phyloP scores from a whole-genome alignment of 257 asterid genomes.

The Euphrasia confusa region DNA sequence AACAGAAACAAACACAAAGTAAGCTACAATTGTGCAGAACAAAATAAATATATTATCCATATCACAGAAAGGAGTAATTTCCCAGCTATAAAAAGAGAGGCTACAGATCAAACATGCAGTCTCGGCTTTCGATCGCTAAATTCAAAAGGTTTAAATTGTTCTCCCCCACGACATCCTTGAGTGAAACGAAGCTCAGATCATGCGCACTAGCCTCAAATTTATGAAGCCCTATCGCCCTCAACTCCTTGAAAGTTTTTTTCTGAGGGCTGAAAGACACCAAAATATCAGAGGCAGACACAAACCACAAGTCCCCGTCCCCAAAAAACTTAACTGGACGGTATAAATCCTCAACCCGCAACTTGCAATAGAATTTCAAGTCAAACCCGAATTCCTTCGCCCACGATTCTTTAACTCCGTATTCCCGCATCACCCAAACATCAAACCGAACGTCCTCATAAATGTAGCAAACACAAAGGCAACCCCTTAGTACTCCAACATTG shows the following conservation, averaged over 20 bases:
- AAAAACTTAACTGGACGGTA: conserved; percentile 40
- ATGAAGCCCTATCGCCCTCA: conserved; percentile 29
- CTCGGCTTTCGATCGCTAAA: conserved; percentile 1
- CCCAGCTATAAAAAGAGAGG: background rate
- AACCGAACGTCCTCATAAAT: conserved; percentile 33
- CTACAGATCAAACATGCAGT: conserved; percentile 21
- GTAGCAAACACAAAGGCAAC: conserved; percentile 45
- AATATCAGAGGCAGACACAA: conserved; percentile 31
- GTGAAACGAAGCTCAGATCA: conserved; percentile 43
- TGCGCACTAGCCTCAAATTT: conserved; percentile 25
- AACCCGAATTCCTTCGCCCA: conserved; percentile 48
- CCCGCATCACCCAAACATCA: conserved; percentile 55
- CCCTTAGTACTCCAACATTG: conserved; percentile 39
- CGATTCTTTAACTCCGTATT: conserved; percentile 42
- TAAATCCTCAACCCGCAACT: conserved; percentile 37
- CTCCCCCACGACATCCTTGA: conserved; percentile 32
- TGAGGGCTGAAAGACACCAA: conserved; percentile 43
- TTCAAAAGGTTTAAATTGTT: conserved; percentile 21
- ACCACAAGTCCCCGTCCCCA: conserved; percentile 49
- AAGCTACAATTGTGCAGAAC: background rate
- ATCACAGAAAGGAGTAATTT: background rate
- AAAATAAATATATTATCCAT: background rate
- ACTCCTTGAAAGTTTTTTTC: conserved; percentile 40
- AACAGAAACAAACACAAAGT: background rate
- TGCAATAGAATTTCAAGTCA: conserved; percentile 41